These are phyloP conservation scores for Verticillium nonalfalfae DNA, from an alignment of 2,329 filamentous ascomycete genomes.

Conservation along the genomic window DNA sequence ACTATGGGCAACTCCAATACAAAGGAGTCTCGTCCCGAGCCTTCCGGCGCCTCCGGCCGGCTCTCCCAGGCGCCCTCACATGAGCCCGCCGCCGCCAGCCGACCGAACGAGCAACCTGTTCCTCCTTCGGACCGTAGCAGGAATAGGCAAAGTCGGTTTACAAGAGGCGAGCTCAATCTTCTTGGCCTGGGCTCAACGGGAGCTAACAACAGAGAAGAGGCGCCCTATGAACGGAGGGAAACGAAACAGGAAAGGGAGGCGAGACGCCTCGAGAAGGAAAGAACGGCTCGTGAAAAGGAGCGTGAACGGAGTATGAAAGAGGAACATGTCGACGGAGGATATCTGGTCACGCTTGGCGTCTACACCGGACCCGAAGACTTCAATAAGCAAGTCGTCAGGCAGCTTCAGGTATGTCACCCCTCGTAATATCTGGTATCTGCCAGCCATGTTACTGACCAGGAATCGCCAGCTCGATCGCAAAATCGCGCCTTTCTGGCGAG, in stretches of 20 bases:
- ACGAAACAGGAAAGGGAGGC: slow-evolving; percentile 90
- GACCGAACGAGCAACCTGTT: slow-evolving; percentile 3
- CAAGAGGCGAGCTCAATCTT: slow-evolving; percentile 39
- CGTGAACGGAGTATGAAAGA: slow-evolving; percentile 85
- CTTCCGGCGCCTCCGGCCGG: slow-evolving; percentile 9
- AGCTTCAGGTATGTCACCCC: slow-evolving; percentile 65
- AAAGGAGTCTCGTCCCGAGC: slow-evolving; percentile 27
- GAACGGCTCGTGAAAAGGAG: slow-evolving; percentile 69
- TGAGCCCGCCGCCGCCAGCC: slow-evolving; percentile 7
- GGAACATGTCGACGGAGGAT: slow-evolving; percentile 91
- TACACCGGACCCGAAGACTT: slow-evolving; percentile 94
- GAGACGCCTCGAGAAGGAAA: slow-evolving; percentile 76
- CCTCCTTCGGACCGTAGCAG: neutral
- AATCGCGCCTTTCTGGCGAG: slow-evolving; percentile 92
- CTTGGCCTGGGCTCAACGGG: slow-evolving; percentile 32
- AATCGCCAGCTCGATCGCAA: slow-evolving; percentile 74
- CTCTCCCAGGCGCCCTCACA: slow-evolving; percentile 9
- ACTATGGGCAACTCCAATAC: slow-evolving; percentile 32
- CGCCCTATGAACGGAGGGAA: slow-evolving; percentile 63
- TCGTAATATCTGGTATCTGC: neutral
- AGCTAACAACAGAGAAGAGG: slow-evolving; percentile 29
- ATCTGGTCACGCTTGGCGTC: slow-evolving; percentile 85
- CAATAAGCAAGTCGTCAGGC: slow-evolving; percentile 79
- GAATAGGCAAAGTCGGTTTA: slow-evolving; percentile 16
- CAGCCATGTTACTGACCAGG: slow-evolving; percentile 10